Conservation (phyloP, 306 rosid species). For the Cicer arietinum region DNA sequence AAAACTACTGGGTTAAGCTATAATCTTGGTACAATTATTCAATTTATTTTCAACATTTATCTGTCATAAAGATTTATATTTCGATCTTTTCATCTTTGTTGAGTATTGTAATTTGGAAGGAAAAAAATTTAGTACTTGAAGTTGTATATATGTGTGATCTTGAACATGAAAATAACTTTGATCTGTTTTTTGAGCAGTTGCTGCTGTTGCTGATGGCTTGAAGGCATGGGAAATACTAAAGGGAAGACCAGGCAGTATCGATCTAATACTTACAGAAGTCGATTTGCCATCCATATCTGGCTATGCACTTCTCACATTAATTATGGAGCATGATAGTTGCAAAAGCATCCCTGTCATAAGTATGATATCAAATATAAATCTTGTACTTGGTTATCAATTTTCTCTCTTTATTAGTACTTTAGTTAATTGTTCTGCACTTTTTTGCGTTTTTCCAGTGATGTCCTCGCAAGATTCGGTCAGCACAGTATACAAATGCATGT, state of each 20-base stretch:
- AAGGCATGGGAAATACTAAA: constrained; percentile 96
- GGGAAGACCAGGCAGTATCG: constrained; percentile 69
- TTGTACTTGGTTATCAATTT: constrained; percentile 25
- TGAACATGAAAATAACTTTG: constrained; percentile 30
- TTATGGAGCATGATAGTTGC: constrained; percentile 90
- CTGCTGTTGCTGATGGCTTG: constrained; percentile 90
- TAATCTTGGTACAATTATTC: constrained; percentile 17
- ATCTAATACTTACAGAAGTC: constrained; percentile 89
- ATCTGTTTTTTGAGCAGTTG: constrained; percentile 69
- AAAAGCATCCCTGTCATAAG: constrained; percentile 96
- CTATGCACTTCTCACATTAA: constrained; percentile 82
- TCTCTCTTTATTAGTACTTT: not conserved
- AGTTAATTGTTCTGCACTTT: constrained; percentile 21
- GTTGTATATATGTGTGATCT: constrained; percentile 8
- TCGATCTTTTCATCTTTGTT: constrained; percentile 26
- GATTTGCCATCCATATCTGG: constrained; percentile 96
- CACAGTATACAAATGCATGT: constrained; percentile 92
- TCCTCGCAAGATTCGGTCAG: constrained; percentile 82
- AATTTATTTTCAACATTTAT: not conserved
- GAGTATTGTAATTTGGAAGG: constrained; percentile 8
- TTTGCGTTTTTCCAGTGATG: constrained; percentile 74
- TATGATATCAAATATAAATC: constrained; percentile 46
- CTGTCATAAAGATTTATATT: not conserved
- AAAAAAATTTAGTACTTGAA: not conserved
- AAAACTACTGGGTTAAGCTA: constrained; percentile 31